Conservation (phyloP, 768 basidiomycete species). For the Suillus sp. region DNA sequence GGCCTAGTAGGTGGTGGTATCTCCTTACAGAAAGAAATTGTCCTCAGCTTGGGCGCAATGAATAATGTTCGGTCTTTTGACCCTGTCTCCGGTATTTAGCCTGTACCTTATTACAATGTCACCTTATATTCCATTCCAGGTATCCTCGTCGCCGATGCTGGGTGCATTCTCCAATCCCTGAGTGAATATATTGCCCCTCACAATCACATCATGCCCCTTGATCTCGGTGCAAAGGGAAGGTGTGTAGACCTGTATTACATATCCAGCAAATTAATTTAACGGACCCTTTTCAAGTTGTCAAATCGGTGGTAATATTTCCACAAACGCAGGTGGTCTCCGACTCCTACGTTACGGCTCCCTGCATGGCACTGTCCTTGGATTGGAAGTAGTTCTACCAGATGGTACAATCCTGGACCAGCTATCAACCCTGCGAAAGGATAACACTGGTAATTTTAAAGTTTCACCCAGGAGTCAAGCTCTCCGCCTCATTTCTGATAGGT, state of each 20-base stretch:
- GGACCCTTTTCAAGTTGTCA: conserved; percentile 67
- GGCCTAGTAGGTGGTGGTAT: conserved; percentile 96
- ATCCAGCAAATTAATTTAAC: conserved; percentile 7
- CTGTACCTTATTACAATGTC: conserved; percentile 11
- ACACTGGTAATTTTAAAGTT: conserved; percentile 68
- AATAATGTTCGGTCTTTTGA: conserved; percentile 81
- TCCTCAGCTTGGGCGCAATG: conserved; percentile 85
- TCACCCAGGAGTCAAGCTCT: conserved; percentile 2
- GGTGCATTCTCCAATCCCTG: conserved; percentile 87
- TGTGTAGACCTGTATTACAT: conserved; percentile 29
- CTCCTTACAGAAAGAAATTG: conserved; percentile 83
- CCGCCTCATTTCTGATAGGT: conserved; percentile 47
- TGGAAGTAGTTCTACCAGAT: conserved; percentile 95
- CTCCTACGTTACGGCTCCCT: conserved; percentile 93
- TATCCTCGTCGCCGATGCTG: conserved; percentile 90
- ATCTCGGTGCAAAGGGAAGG: conserved; percentile 96
- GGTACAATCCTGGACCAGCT: conserved; percentile 89
- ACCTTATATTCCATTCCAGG: conserved; percentile 48
- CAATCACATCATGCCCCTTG: conserved; percentile 95
- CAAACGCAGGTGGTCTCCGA: conserved; percentile 96
- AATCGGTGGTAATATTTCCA: conserved; percentile 95
- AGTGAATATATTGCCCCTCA: conserved; percentile 84
- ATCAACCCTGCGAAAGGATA: conserved; percentile 93
- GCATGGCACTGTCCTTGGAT: conserved; percentile 91
- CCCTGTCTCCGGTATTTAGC: conserved; percentile 67